Percentiles rank a stretch among this genome's conserved stretches.
phyloP scores from a whole-genome alignment of 192 early-diverging fungal genomes.

The Dissophora ornata region DNA sequence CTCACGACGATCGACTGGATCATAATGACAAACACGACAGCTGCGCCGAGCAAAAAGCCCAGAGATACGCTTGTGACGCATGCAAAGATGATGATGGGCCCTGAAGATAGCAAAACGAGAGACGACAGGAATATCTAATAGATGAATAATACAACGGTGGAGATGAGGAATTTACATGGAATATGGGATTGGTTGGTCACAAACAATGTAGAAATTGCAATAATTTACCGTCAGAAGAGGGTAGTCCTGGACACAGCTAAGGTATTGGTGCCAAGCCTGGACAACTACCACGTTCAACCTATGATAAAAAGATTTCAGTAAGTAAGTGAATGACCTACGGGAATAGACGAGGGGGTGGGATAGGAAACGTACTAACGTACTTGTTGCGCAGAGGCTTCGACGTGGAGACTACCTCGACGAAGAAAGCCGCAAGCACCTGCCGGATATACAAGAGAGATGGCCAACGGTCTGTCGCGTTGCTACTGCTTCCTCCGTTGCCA shows the following conservation, averaged over 20 bases:
- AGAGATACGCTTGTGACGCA: constrained; percentile 36
- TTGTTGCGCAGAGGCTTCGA: constrained; percentile 25
- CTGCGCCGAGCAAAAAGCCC: constrained; percentile 21
- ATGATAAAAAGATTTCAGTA: too few species aligned
- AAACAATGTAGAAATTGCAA: not conserved
- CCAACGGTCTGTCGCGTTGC: constrained; percentile 9
- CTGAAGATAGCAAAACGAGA: constrained; percentile 24
- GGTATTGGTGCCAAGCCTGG: constrained; percentile 10
- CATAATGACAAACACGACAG: constrained; percentile 17
- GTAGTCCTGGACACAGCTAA: constrained; percentile 1
- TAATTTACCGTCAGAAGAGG: constrained; percentile 31
- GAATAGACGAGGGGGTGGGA: too few species aligned
- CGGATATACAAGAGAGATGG: constrained; percentile 30
- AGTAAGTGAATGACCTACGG: too few species aligned
- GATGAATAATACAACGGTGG: not conserved
- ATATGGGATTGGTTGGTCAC: not conserved
- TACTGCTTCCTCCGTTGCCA: not conserved
- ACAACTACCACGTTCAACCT: constrained; percentile 13
- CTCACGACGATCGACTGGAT: constrained; percentile 36
- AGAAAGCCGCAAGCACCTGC: constrained; percentile 20
- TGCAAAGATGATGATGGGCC: constrained; percentile 29
- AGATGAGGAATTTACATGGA: not conserved
- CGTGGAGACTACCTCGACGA: constrained; percentile 19
- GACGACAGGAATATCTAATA: constrained; percentile 21
- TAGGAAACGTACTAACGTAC: constrained; percentile 10